Evolutionary conservation across 768 basidiomycete species (phyloP).

Genomic region (Leccinum subtestaceum): DNA sequence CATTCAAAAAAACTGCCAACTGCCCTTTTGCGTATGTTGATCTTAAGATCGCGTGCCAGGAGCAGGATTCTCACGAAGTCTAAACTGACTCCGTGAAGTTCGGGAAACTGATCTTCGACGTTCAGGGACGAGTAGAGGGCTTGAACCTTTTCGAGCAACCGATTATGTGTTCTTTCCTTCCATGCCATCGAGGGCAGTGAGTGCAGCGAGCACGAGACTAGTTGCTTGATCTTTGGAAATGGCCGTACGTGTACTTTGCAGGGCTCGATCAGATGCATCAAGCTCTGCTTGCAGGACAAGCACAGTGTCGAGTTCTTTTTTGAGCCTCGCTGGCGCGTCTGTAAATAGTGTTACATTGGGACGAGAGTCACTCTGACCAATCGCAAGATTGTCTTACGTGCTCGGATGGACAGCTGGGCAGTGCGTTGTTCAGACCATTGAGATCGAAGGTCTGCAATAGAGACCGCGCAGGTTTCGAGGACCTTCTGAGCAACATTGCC

Average conservation of each 20-base stretch:
- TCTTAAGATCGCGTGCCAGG: slow-evolving; percentile 20
- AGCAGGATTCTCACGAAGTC: slow-evolving; percentile 8
- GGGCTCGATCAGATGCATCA: slow-evolving; percentile 24
- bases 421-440: neutral
- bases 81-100: slow-evolving; percentile 2
- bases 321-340: slow-evolving; percentile 32
- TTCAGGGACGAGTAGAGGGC: slow-evolving; percentile 9
- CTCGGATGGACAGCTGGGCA: neutral
- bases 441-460: neutral
- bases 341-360: neutral
- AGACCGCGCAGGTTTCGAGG: neutral
- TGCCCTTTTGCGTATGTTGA: slow-evolving; percentile 23
- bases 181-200: slow-evolving; percentile 10
- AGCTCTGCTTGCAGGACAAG: slow-evolving; percentile 32
- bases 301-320: slow-evolving; percentile 12
- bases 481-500: neutral
- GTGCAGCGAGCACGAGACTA: neutral
- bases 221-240: slow-evolving; percentile 4
- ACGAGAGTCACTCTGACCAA: neutral
- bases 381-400: neutral
- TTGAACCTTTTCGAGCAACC: slow-evolving; percentile 2
- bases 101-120: slow-evolving; percentile 4
- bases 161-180: neutral
- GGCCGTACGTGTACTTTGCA: slow-evolving; percentile 10
- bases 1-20: slow-evolving; percentile 28